phyloP scores from a whole-genome alignment of 2,329 filamentous ascomycete genomes.

The Remersonia thermophila region DNA sequence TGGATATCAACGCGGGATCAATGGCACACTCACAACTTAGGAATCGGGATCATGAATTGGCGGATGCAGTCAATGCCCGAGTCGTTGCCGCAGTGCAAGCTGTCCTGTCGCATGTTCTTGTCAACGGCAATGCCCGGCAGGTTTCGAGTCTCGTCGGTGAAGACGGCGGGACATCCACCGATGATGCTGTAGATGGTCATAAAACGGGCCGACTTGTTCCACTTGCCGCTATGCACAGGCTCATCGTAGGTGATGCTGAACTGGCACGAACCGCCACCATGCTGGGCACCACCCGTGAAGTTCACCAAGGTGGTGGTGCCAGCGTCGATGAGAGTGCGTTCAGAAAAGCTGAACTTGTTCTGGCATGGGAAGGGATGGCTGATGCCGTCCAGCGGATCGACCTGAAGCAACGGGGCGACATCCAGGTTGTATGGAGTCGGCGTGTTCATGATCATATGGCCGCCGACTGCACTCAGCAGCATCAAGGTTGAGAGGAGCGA shows the following conservation, averaged over 20 bases:
- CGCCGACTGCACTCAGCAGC: constrained; percentile 1
- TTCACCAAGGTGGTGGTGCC: constrained; percentile 12
- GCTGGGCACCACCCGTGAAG: constrained; percentile 20
- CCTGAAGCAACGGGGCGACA: constrained; percentile 9
- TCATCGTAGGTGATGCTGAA: constrained; percentile 20
- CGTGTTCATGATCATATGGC: constrained; percentile 13
- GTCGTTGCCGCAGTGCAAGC: constrained; percentile 15
- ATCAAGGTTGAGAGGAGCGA: constrained; percentile 1
- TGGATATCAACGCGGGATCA: not conserved
- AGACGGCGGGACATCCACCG: constrained; percentile 20
- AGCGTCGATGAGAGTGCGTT: constrained; percentile 9
- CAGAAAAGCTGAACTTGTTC: constrained; percentile 6
- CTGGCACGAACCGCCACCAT: constrained; percentile 23
- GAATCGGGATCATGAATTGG: constrained; percentile 18
- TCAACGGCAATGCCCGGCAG: constrained; percentile 6
- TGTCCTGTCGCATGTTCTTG: constrained; percentile 6
- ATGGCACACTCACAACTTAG: constrained; percentile 12
- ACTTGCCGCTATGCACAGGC: constrained; percentile 4
- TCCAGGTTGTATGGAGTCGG: constrained; percentile 12
- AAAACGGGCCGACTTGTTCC: constrained; percentile 16
- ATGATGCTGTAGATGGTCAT: constrained; percentile 23
- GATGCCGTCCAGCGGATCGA: constrained; percentile 9
- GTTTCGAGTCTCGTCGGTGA: constrained; percentile 10
- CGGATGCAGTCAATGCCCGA: constrained; percentile 16
- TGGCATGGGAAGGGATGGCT: constrained; percentile 11